Base-by-base conservation (phyloP, 805 yeast species). In the Saccharomyces mikatae region DNA sequence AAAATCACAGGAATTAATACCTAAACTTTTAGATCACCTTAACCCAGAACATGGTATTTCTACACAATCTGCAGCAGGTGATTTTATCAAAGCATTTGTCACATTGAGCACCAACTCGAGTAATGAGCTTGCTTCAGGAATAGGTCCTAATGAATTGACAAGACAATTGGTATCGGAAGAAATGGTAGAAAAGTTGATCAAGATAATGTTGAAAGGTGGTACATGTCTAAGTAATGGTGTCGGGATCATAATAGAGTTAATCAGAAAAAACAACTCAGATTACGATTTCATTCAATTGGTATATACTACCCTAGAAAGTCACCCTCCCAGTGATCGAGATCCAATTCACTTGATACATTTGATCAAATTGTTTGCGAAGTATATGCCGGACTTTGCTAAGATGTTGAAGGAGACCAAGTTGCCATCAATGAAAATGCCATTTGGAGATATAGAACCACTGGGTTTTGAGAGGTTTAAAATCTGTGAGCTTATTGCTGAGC, bases 71-170 rank as follows among this genome's bases (percentile, higher is more conserved):
- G 95, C 97, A 0, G 94, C 96, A 0, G 95, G 96, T 17, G 99
- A 92, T 68, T 92, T 92, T 66, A 74, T 94, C 51, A 92, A 94
- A 68, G 97, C 98, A 0, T 83, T 94, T 63, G 87, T 94, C 36
- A 87, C 97, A 2, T 86, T 92, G 41, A 88, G 96, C 46, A 96
- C 97, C 5, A 92, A 91, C 65, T 89, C 87, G 4, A 89, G 88
- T 58, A 87, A 89, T 48, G 89, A 89, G 56, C 87, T 84, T 61
- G 88, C 89, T 48, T 86, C 96, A 4, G 88, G 96, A 9, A 88
- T 94, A 55, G 99, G 99, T 1, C 98, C 99, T 1, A 92, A 94
- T 67, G 97, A 89, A 66, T 76, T 92, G 44, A 89, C 96, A 4
- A 79, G 99, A 61, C 91, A 92, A 69, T 76, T 92, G 32, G 98